Percentiles rank a stretch among this genome's conserved stretches.
These are phyloP conservation scores for Pichia ethanolica DNA, from an alignment of 805 yeast species.

Conservation along the genomic window DNA sequence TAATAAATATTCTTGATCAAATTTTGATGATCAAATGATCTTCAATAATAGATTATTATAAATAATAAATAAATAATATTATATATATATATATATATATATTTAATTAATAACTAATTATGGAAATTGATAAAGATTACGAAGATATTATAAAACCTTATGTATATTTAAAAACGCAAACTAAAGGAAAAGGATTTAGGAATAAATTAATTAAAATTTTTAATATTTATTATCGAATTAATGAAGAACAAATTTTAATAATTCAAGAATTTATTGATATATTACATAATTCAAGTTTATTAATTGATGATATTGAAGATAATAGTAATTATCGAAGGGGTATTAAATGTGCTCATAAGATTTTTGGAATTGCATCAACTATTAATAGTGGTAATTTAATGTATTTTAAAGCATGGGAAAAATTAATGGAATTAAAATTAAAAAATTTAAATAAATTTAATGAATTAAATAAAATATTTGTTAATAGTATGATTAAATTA, in stretches of 20 bases:
- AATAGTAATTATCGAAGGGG: conserved; percentile 67
- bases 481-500: conserved; percentile 69
- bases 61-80: no score
- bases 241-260: conserved; percentile 28
- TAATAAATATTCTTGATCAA: no score
- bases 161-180: conserved; percentile 36
- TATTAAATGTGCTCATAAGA: conserved; percentile 65
- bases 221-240: conserved; percentile 42
- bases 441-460: not conserved
- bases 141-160: conserved; percentile 38
- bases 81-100: no score
- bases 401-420: conserved; percentile 66
- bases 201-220: conserved; percentile 42
- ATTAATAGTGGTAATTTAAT: conserved; percentile 78
- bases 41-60: no score
- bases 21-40: no score
- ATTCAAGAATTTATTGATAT: conserved; percentile 47
- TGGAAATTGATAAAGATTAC: conserved; percentile 10
- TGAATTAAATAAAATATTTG: conserved; percentile 33
- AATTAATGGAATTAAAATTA: conserved; percentile 23
- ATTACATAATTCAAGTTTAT: conserved; percentile 57
- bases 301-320: conserved; percentile 89
- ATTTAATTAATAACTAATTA: not conserved
- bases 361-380: conserved; percentile 73
- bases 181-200: conserved; percentile 54